These are phyloP conservation scores for Cajanus cajan DNA, from an alignment of 306 rosid species.

Conservation along the genomic window DNA sequence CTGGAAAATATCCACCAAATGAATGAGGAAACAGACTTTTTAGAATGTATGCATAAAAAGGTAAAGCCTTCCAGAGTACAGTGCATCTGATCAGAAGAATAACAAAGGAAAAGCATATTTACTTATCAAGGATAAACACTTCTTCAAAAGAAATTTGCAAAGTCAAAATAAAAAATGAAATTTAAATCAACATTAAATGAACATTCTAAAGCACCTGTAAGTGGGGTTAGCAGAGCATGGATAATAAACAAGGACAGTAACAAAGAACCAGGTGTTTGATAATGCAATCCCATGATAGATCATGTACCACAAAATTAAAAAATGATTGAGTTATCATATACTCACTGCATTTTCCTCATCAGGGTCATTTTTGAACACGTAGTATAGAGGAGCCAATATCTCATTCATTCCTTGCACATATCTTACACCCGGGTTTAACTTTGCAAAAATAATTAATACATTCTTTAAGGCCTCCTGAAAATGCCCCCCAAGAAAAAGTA, in stretches of 20 bases:
- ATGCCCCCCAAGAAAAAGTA: constrained; percentile 2
- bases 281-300: background rate
- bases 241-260: background rate
- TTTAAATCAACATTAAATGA: background rate
- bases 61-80: background rate
- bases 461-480: constrained; percentile 87
- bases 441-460: constrained; percentile 84
- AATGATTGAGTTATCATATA: constrained; percentile 6
- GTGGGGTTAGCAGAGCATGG: background rate
- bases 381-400: constrained; percentile 89
- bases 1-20: constrained; percentile 17
- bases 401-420: constrained; percentile 99
- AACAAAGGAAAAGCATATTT: constrained; percentile 1
- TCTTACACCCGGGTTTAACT: constrained; percentile 95
- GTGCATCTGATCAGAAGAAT: background rate
- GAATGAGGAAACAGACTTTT: background rate
- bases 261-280: constrained; percentile 1
- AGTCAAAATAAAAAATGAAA: background rate
- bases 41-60: background rate
- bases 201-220: background rate
- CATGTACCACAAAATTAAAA: background rate
- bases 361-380: constrained; percentile 84
- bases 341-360: constrained; percentile 89
- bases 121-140: constrained; percentile 6
- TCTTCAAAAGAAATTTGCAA: background rate